A percentile compares a stretch with the other conserved stretches of the same genome.
Evolutionary conservation across 2,329 filamentous ascomycete species (phyloP).

Genomic region (Fusarium mexicanum): DNA sequence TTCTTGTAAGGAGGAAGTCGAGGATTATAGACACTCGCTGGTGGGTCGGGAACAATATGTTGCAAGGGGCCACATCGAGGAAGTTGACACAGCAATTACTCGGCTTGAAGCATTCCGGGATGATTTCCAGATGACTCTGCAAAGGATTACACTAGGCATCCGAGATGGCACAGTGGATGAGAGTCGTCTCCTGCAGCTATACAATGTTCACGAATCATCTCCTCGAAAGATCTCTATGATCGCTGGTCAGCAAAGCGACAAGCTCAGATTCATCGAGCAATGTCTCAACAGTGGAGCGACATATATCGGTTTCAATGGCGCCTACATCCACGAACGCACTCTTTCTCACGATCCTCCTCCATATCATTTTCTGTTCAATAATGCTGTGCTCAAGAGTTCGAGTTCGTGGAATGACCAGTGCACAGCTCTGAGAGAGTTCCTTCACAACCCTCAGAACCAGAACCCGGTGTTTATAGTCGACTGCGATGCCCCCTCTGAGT

Average conservation of each 20-base stretch:
- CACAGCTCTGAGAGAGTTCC: neutral
- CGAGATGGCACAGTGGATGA: neutral
- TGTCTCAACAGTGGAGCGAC: neutral
- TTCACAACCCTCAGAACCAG: neutral
- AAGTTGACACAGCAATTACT: neutral
- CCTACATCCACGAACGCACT: neutral
- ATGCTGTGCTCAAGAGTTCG: neutral
- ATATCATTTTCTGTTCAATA: slow-evolving; percentile 9
- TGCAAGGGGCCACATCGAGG: neutral
- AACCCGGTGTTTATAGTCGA: slow-evolving; percentile 30
- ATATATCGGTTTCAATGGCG: slow-evolving; percentile 30
- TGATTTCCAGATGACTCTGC: neutral
- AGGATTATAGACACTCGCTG: slow-evolving; percentile 1
- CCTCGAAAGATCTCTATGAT: neutral
- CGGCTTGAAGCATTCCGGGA: neutral
- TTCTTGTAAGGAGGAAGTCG: neutral
- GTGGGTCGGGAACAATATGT: neutral
- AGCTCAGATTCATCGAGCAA: slow-evolving; percentile 13
- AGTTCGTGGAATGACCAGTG: neutral
- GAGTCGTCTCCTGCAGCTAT: neutral
- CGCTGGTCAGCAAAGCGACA: slow-evolving; percentile 11
- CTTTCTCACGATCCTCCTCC: neutral
- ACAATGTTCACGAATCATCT: rapidly evolving
- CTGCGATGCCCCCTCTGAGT: slow-evolving; percentile 14
- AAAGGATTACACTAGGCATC: neutral